Evolutionary conservation across 2,329 filamentous ascomycete genomes (phyloP), one percentile per base, ranked within the genome.

Genomic region (Penicillium verrucosum): DNA sequence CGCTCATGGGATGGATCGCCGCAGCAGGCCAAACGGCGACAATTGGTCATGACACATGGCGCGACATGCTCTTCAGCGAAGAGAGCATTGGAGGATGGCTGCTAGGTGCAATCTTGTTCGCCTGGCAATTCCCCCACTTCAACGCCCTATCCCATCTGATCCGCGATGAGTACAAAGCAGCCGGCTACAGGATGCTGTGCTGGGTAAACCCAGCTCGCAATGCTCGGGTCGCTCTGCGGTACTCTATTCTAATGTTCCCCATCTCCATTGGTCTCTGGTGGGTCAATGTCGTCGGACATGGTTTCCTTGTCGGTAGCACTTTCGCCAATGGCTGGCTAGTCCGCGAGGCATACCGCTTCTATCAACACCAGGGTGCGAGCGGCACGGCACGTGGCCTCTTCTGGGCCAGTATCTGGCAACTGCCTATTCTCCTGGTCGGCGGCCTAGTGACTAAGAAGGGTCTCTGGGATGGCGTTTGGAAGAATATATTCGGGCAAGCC

Each of bases 121-220:
- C 92, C 12, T 99, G 94, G 94, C 93, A 99, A 71, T 97, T 99
- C 70, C 92, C 94, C 3, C 94, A 99, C 76, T 99, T 99, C 79
- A 97, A 97, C 82, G 89, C 92, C 1, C 81, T 99, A 23, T 92
- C 89, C 45, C 95, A 93, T 84, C 81, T 85, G 4, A 96, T 97
- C 59, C 83, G 91, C 21, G 87, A 95, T 9, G 94, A 99, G 73
- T 99, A 99, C 80, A 88, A 86, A 62, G 74, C 76, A 34, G 85
- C 85, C 0, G 85, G 85, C 1, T 86, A 87, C 68, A 77, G 80
- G 58, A 88, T 88, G 94, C 81, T 97, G 4, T 85, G 84, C 46
- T 97, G 92, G 87, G 87, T 89, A 6, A 93, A 97, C 71, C 90
- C 92, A 0, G 86, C 87, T 0, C 85, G 88, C 67, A 97, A 97